These are phyloP conservation scores for Neonectria coccinea DNA, from an alignment of 2,329 filamentous ascomycete species.

Conservation along the genomic window DNA sequence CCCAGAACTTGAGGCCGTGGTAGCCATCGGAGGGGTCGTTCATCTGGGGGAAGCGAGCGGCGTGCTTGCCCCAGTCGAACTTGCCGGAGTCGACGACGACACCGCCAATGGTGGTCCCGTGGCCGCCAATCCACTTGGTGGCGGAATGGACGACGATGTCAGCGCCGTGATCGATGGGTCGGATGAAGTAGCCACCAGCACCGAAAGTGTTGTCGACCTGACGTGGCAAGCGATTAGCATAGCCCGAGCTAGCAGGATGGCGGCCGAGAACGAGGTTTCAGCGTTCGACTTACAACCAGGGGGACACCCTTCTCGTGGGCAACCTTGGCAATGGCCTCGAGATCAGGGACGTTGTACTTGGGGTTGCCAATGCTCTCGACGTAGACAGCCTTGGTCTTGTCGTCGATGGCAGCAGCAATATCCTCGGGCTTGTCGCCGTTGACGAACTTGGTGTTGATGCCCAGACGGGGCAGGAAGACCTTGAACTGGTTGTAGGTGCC, in stretches of 20 bases:
- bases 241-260: neutral
- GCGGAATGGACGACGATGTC: constrained; percentile 96
- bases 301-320: constrained; percentile 78
- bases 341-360: constrained; percentile 90
- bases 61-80: constrained; percentile 92
- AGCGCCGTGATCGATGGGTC: constrained; percentile 89
- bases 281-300: constrained; percentile 62
- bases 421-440: constrained; percentile 82
- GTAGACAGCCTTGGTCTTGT: constrained; percentile 92
- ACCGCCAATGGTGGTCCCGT: constrained; percentile 91
- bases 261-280: neutral
- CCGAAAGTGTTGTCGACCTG: constrained; percentile 96
- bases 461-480: constrained; percentile 86
- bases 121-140: constrained; percentile 97
- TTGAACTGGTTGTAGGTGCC: constrained; percentile 99
- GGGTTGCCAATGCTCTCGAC: constrained; percentile 95
- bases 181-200: constrained; percentile 87
- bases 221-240: neutral
- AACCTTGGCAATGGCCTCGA: constrained; percentile 85
- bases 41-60: constrained; percentile 90
- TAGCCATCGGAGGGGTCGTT: constrained; percentile 89
- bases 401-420: constrained; percentile 85
- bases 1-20: constrained; percentile 94
- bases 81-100: constrained; percentile 89
- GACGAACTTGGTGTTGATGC: constrained; percentile 90